Conservation (phyloP, 1,284 basidiomycete genomes). For the Ganoderma lucidum region DNA sequence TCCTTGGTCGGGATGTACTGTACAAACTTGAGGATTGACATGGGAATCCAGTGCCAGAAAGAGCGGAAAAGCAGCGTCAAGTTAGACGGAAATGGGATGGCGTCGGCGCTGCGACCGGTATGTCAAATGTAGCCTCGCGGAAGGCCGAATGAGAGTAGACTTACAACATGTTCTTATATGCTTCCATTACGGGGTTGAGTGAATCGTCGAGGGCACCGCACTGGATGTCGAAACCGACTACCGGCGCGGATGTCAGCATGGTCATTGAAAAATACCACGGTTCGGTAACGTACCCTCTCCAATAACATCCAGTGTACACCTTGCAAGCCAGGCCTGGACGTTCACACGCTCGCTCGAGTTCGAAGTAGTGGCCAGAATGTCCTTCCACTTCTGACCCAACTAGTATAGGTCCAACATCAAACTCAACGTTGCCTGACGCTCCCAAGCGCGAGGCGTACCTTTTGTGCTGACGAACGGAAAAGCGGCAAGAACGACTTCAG, state of each 20-base stretch:
- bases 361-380: slow-evolving; percentile 19
- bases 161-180: slow-evolving; percentile 45
- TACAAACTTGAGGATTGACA: slow-evolving; percentile 42
- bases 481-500: slow-evolving; percentile 56
- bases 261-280: no score
- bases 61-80: slow-evolving; percentile 17
- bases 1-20: slow-evolving; percentile 47
- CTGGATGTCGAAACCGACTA: slow-evolving; percentile 41
- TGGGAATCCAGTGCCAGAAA: slow-evolving; percentile 31
- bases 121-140: neutral
- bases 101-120: slow-evolving; percentile 26
- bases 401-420: neutral
- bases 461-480: slow-evolving; percentile 51
- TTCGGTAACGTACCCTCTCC: slow-evolving; percentile 41
- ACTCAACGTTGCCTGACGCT: slow-evolving; percentile 36
- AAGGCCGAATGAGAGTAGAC: slow-evolving; percentile 10
- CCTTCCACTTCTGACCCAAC: slow-evolving; percentile 37
- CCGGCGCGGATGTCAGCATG: neutral
- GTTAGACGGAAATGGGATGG: slow-evolving; percentile 33
- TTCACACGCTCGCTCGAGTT: slow-evolving; percentile 38
- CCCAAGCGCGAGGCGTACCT: slow-evolving; percentile 42
- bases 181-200: slow-evolving; percentile 39
- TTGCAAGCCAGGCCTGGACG: slow-evolving; percentile 49
- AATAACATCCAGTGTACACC: slow-evolving; percentile 57
- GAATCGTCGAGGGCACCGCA: slow-evolving; percentile 38